These are phyloP conservation scores for Phytophthora ohioensis DNA, from an alignment of 352 stramenopile genomes.

Conservation along the genomic window DNA sequence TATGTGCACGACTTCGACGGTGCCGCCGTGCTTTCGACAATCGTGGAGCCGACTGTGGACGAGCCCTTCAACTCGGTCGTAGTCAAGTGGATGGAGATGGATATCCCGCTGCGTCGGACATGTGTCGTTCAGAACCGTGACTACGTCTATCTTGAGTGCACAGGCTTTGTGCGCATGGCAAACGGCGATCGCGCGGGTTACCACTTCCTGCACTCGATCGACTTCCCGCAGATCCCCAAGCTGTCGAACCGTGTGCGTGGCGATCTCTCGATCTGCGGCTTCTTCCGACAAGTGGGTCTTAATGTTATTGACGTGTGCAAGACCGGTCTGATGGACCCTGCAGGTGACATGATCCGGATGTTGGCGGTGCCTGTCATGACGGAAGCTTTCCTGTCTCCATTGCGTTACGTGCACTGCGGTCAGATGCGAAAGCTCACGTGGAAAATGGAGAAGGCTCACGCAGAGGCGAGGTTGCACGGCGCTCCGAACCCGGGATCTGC, in stretches of 20 bases:
- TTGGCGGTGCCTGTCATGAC: constrained; percentile 48
- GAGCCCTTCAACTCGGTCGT: constrained; percentile 47
- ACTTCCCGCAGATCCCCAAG: constrained; percentile 53
- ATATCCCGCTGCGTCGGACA: constrained; percentile 44
- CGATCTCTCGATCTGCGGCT: constrained; percentile 58
- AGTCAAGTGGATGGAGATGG: constrained; percentile 57
- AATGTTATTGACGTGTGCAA: constrained; percentile 60
- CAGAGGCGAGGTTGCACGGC: constrained; percentile 36
- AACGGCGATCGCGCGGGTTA: constrained; percentile 68
- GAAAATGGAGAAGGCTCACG: constrained; percentile 53
- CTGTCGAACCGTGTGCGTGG: constrained; percentile 49
- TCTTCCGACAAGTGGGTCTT: constrained; percentile 58
- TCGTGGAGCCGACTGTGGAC: constrained; percentile 39
- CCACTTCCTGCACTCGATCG: constrained; percentile 70
- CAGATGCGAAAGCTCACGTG: constrained; percentile 79
- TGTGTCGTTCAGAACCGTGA: constrained; percentile 63
- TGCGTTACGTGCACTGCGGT: constrained; percentile 54
- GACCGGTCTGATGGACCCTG: constrained; percentile 43
- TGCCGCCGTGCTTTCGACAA: constrained; percentile 44
- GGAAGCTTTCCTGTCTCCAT: constrained; percentile 47
- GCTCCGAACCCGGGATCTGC: constrained; percentile 32
- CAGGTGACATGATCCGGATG: constrained; percentile 52
- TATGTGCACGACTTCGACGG: constrained; percentile 48
- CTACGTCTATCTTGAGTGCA: constrained; percentile 69
- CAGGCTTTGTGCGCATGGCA: constrained; percentile 45